A percentile compares a stretch with the other conserved stretches of the same genome.
These are phyloP conservation scores for Russula lepida DNA, from an alignment of 768 basidiomycete genomes.

Conservation along the genomic window DNA sequence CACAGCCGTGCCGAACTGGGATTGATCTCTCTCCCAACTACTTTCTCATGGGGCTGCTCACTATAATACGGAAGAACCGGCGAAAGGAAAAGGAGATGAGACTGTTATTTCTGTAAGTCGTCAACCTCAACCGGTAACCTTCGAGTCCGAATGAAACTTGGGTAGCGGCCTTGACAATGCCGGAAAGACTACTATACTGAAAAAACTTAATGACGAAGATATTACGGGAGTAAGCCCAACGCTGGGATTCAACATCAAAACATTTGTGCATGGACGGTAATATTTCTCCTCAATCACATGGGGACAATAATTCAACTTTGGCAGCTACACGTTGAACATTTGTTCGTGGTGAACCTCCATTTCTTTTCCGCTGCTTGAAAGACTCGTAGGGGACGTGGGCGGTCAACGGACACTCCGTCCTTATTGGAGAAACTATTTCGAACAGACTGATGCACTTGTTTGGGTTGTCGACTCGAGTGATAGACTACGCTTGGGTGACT, in stretches of 20 bases:
- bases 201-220: slow-evolving; percentile 90
- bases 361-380: neutral
- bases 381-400: slow-evolving; percentile 84
- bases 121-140: neutral
- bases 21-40: no score
- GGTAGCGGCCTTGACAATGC: slow-evolving; percentile 93
- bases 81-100: slow-evolving; percentile 97
- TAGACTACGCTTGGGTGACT: slow-evolving; percentile 82
- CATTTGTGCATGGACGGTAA: slow-evolving; percentile 84
- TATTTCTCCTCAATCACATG: slow-evolving; percentile 19
- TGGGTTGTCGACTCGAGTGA: slow-evolving; percentile 99
- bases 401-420: slow-evolving; percentile 93
- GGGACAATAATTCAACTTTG: neutral
- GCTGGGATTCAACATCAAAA: slow-evolving; percentile 98
- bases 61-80: slow-evolving; percentile 93
- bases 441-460: slow-evolving; percentile 94
- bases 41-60: slow-evolving; percentile 76
- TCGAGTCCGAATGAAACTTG: neutral
- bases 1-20: neutral
- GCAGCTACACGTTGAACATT: slow-evolving; percentile 70
- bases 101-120: slow-evolving; percentile 75
- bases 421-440: slow-evolving; percentile 99
- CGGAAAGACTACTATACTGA: slow-evolving; percentile 96
- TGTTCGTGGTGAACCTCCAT: slow-evolving; percentile 38
- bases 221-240: slow-evolving; percentile 85